Base-by-base conservation (phyloP, 75 land plant genomes). In the Isoetes taiwanensis region DNA sequence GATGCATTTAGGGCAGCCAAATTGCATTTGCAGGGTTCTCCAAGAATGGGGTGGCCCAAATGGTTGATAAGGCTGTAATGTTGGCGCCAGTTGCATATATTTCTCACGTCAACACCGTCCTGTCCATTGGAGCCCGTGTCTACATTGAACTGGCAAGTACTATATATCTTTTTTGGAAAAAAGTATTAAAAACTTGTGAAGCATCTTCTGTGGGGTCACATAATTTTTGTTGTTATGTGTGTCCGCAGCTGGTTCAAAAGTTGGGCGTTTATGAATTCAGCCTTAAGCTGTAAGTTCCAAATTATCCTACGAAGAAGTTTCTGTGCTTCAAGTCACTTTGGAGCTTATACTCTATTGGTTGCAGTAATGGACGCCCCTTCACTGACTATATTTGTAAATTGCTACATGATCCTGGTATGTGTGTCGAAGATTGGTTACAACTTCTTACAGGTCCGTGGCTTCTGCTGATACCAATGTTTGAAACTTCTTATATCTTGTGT, bases 391-490 rank as follows among this genome's bases (percentile, higher is more conserved):
- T 46, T 46, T 46, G 50, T 23, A 6, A 46, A n/a, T 23, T 46
- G 8, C 25, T 23, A 4, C 21, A 46, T 46, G 50, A 46, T 19
- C 50, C 50, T 6, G 50, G 23, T n/a, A n/a, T n/a, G 23, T 46
- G 50, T 23, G 23, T 23, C 50, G 50, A 46, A 6, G 23, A 46
- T n/a, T 46, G 5, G 5, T 19, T 46, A 6, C 4, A 16, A n/a
- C 50, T 46, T 19, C 50, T 46, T n/a, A 23, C 50, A 46, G 50
- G 50, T 46, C n/a, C n/a, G n/a, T n/a, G n/a, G n/a, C n/a, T n/a
- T n/a, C n/a, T n/a, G n/a, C n/a, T n/a, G 1, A 21, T 17, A 17
- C 2, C 10, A 35, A 2, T 23, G 26, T 21, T 24, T 10, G 11
- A 46, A 26, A 9, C 24, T 3, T 0, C 16, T 54, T 8, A n/a